Conservation (phyloP, 768 basidiomycete species). For the Lentinus tigrinus region DNA sequence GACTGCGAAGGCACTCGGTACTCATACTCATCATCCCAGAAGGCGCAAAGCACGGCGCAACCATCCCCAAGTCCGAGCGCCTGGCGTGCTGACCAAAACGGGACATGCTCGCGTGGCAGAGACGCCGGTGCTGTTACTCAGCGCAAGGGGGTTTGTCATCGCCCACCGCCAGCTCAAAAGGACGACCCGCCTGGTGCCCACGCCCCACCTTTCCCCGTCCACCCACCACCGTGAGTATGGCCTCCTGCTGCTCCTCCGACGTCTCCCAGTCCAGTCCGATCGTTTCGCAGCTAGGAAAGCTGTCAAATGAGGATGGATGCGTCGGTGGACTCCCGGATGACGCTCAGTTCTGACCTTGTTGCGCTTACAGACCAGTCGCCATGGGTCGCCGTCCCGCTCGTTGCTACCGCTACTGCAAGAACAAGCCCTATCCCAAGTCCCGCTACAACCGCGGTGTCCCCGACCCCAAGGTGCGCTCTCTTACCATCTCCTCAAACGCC, state of each 20-base stretch:
- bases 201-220: slow-evolving; percentile 15
- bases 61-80: too few species aligned
- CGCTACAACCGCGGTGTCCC: slow-evolving; percentile 99
- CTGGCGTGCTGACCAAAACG: too few species aligned
- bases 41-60: too few species aligned
- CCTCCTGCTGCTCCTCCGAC: slow-evolving; percentile 9
- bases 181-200: slow-evolving; percentile 4
- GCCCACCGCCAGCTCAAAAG: slow-evolving; percentile 18
- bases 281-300: slow-evolving; percentile 5
- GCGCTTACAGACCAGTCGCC: slow-evolving; percentile 24
- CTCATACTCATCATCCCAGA: too few species aligned
- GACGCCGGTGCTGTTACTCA: slow-evolving; percentile 19
- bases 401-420: slow-evolving; percentile 99
- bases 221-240: slow-evolving; percentile 17
- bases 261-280: slow-evolving; percentile 3
- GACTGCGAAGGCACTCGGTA: too few species aligned
- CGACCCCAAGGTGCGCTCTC: slow-evolving; percentile 74
- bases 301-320: slow-evolving; percentile 24
- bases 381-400: slow-evolving; percentile 99
- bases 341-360: slow-evolving; percentile 18
- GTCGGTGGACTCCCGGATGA: slow-evolving; percentile 17
- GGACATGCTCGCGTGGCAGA: slow-evolving; percentile 2
- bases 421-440: slow-evolving; percentile 97
- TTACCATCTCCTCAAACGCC: neutral
- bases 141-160: slow-evolving; percentile 22